A percentile compares a stretch with the other conserved stretches of the same genome.
Conservation (phyloP, 2,329 filamentous ascomycete species). For the Pseudocercospora musae region DNA sequence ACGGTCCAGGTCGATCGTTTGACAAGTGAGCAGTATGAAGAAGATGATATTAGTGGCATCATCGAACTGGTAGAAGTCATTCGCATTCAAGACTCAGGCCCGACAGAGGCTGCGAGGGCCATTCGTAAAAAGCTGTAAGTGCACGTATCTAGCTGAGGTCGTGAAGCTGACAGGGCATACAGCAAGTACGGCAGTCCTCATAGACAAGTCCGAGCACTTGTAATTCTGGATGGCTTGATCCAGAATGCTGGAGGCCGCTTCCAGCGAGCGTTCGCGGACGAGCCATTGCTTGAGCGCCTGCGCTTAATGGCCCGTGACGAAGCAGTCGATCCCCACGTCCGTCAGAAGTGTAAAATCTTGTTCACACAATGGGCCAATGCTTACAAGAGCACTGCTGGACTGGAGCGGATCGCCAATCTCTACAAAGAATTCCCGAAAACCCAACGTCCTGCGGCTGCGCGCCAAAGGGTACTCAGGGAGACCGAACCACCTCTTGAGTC, state of each 20-base stretch:
- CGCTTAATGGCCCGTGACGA: slow-evolving; percentile 82
- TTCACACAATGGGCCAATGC: slow-evolving; percentile 82
- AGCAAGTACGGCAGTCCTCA: slow-evolving; percentile 94
- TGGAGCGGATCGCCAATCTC: slow-evolving; percentile 74
- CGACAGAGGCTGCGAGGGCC: slow-evolving; percentile 83
- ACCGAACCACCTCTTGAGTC: slow-evolving; percentile 46
- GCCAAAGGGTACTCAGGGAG: slow-evolving; percentile 79
- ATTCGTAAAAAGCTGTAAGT: slow-evolving; percentile 87
- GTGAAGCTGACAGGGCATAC: slow-evolving; percentile 7
- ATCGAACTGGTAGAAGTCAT: slow-evolving; percentile 94
- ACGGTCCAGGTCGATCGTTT: slow-evolving; percentile 89
- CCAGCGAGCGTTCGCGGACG: slow-evolving; percentile 82
- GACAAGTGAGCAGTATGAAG: slow-evolving; percentile 83
- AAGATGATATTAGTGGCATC: slow-evolving; percentile 87
- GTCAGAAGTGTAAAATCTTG: slow-evolving; percentile 78
- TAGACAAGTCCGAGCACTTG: slow-evolving; percentile 82
- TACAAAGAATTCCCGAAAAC: slow-evolving; percentile 66
- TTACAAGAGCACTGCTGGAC: slow-evolving; percentile 76
- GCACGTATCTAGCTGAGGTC: not conserved
- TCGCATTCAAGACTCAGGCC: slow-evolving; percentile 80
- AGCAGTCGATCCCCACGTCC: slow-evolving; percentile 80
- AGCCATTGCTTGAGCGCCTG: slow-evolving; percentile 85
- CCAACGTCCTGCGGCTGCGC: slow-evolving; percentile 65
- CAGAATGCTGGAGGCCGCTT: slow-evolving; percentile 90
- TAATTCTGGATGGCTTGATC: slow-evolving; percentile 86